phyloP scores from a whole-genome alignment of 2,329 filamentous ascomycete species.

The Xylariaceae sp. region DNA sequence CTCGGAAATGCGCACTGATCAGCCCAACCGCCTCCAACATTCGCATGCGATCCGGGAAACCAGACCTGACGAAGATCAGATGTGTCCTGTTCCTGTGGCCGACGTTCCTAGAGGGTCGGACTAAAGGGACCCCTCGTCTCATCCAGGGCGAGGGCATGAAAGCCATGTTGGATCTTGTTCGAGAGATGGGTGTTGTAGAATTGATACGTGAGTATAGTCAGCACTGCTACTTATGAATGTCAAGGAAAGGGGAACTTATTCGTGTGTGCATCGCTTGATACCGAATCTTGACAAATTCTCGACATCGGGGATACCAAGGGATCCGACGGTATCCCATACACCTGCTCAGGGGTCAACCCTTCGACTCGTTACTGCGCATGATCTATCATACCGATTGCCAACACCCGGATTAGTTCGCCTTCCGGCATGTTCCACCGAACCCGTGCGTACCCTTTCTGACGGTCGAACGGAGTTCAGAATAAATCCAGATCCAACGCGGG shows the following conservation, averaged over 20 bases:
- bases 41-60: conserved; percentile 68
- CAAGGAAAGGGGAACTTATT: conserved; percentile 37
- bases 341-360: conserved; percentile 28
- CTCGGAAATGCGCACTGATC: conserved; percentile 34
- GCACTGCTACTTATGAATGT: conserved; percentile 9
- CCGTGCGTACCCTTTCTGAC: conserved; percentile 36
- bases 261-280: conserved; percentile 40
- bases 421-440: conserved; percentile 35
- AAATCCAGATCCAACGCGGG: neutral
- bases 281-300: conserved; percentile 40
- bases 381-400: conserved; percentile 36
- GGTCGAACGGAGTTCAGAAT: conserved; percentile 6
- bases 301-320: conserved; percentile 35
- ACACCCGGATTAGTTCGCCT: conserved; percentile 43
- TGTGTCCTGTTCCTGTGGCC: conserved; percentile 33
- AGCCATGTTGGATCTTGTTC: conserved; percentile 50
- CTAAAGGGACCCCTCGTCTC: conserved; percentile 50
- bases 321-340: conserved; percentile 49
- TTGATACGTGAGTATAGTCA: conserved; percentile 40
- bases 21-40: conserved; percentile 63
- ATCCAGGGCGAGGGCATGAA: conserved; percentile 55
- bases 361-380: neutral
- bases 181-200: conserved; percentile 52
- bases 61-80: conserved; percentile 50
- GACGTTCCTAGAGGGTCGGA: conserved; percentile 52